Percentiles rank a stretch among this genome's conserved stretches.
phyloP scores from a whole-genome alignment of 768 basidiomycete genomes.

The Termitomyces sp. region DNA sequence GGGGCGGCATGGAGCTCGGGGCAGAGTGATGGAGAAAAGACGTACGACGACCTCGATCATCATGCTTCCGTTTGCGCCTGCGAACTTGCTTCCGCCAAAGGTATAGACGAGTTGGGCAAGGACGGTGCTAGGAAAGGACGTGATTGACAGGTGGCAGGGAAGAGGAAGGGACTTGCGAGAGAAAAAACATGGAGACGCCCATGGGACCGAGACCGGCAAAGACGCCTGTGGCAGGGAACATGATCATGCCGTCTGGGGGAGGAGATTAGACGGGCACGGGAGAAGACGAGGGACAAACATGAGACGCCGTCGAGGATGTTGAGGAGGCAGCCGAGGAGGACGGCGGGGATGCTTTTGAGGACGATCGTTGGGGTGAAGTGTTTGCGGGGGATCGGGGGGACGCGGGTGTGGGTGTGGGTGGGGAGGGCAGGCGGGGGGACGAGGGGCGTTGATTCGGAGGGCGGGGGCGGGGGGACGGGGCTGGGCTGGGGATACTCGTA shows the following conservation, averaged over 20 bases:
- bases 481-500: not conserved
- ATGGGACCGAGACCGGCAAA: slow-evolving; percentile 80
- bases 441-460: slow-evolving; percentile 14
- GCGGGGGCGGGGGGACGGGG: slow-evolving; percentile 5
- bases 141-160: not conserved
- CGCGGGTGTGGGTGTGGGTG: not conserved
- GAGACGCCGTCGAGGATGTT: slow-evolving; percentile 94
- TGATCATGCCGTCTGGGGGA: slow-evolving; percentile 83
- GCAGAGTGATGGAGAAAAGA: slow-evolving; percentile 3
- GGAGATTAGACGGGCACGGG: not conserved
- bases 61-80: slow-evolving; percentile 90
- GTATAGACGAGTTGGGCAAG: slow-evolving; percentile 83
- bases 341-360: slow-evolving; percentile 66
- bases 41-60: slow-evolving; percentile 97
- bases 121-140: slow-evolving; percentile 43
- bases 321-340: slow-evolving; percentile 76
- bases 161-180: slow-evolving; percentile 43
- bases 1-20: no score
- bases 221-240: slow-evolving; percentile 81
- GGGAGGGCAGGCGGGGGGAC: not conserved
- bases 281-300: slow-evolving; percentile 42
- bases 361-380: slow-evolving; percentile 14
- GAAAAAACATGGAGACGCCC: slow-evolving; percentile 95
- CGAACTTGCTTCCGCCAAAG: slow-evolving; percentile 83
- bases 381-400: not conserved